These are phyloP conservation scores for Tulasnella sp. DNA, from an alignment of 768 basidiomycete species.

Conservation along the genomic window DNA sequence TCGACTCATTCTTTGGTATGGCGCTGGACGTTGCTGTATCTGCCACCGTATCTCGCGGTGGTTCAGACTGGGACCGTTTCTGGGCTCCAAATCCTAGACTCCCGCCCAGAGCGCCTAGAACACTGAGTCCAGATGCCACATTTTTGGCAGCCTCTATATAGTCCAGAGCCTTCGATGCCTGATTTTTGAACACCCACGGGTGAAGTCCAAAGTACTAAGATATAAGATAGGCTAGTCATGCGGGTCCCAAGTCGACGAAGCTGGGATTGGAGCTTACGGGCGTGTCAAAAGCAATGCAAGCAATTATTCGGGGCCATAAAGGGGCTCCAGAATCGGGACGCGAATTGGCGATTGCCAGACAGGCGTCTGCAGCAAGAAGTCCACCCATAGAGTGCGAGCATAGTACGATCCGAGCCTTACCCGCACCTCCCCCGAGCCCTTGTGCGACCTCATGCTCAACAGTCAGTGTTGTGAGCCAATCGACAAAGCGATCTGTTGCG, in stretches of 20 bases:
- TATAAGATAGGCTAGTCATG: neutral
- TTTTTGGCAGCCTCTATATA: constrained; percentile 55
- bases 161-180: constrained; percentile 57
- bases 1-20: too few species aligned
- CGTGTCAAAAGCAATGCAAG: constrained; percentile 78
- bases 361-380: constrained; percentile 70
- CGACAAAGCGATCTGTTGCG: constrained; percentile 74
- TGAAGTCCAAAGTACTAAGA: constrained; percentile 75
- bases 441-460: constrained; percentile 72
- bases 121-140: constrained; percentile 39
- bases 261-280: constrained; percentile 41
- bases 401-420: constrained; percentile 61
- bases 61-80: neutral
- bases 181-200: constrained; percentile 74
- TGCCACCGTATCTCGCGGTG: too few species aligned
- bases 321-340: constrained; percentile 52
- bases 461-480: constrained; percentile 83
- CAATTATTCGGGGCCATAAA: constrained; percentile 81
- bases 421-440: constrained; percentile 61
- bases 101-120: constrained; percentile 36
- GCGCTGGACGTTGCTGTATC: too few species aligned
- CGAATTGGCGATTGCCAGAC: constrained; percentile 55
- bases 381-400: constrained; percentile 97
- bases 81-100: neutral
- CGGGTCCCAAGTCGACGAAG: neutral